Base-by-base conservation (phyloP, 2,329 filamentous ascomycete species). In the Ambrosiella beaveri region DNA sequence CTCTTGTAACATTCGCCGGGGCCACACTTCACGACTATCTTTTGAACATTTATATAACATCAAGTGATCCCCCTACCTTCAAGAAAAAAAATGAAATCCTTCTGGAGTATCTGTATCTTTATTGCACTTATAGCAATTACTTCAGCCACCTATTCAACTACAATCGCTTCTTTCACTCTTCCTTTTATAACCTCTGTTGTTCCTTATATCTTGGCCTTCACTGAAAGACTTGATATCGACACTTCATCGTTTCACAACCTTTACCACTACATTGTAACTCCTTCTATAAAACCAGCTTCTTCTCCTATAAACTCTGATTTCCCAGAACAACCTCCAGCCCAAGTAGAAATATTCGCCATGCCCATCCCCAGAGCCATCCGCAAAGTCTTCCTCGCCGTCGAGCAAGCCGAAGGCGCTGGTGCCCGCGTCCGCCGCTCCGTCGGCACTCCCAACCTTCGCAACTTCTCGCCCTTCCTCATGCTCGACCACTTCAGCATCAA, bases 391-490 rank as follows among this genome's bases (percentile, higher is more conserved):
- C 77, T 88, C 50, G 91, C 91, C 61, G 71, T 85, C 61, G 88
- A 95, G 70, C 87, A 95, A 70, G 75, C 86, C 36, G 91, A 97
- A 70, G 91, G 91, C 49, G 88, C 84, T 0, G 91, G 93, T 59
- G 91, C 91, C 4, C 79, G 82, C 62, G 91, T 97, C 12, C 82
- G 91, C 62, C 82, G 91, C 60, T 90, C 86, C 47, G 86, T 97
- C 63, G 91, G 91, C 64, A 95, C 88, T 0, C 78, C 86, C 4
- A 78, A 85, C 63, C 77, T 97, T 19, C 82, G 84, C 66, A 88
- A 95, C 74, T 85, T 97, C 70, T 87, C 84, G 12, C 93, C 91
- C 0, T 96, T 97, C 72, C 77, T 96, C 50, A 95, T 97, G 89
- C 85, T 96, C 52, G 91, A 97, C 68, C 87, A 96, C 73, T 96